Evolutionary conservation across 257 asterid species (phyloP), one percentile per base, ranked within the genome.

Genomic region (Salvia rosmarinus): DNA sequence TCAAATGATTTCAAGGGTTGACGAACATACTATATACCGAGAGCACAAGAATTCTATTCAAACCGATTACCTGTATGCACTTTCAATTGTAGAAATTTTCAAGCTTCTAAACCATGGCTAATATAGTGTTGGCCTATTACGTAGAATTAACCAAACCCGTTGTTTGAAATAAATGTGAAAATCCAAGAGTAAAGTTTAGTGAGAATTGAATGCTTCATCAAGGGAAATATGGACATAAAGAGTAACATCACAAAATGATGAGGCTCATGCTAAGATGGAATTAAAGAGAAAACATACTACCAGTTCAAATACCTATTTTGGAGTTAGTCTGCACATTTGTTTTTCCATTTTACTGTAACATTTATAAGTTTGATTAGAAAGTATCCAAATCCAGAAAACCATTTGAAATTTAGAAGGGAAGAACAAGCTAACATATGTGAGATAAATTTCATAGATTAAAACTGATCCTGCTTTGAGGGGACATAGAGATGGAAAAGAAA

Each of bases 181-280:
- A 32, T 16, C 65, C 59, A 50, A 63, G 47, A 37, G 28, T 63
- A 51, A 30, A 60, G 46, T 69, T 47, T 9, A 25, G 51, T 34
- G 46, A 56, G 61, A 65, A 65, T 10, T 72, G 52, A 49, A 20
- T 19, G 62, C 70, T 72, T 43, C 57, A 61, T 69, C 28, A 37
- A 47, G 39, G 67, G 37, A 64, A 52, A 78, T 61, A 65, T 64
- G 51, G 50, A 57, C 9, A 32, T 74, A 20, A 5, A 46, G 39
- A 9, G 75, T 35, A 67, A 52, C 76, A 68, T 67, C 42, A 60
- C 25, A 37, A 61, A 16, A 62, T 69, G 35, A 73, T 16, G 59
- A 70, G 55, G 70, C 74, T 37, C 49, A 20, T n/a, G 23, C 40
- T 47, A 28, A 52, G 57, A 52, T 28, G 67, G 34, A 40, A 21